A percentile compares a stretch with the other conserved stretches of the same genome.
These are phyloP conservation scores for Abrus pulchellus DNA, from an alignment of 306 rosid species.

Conservation along the genomic window DNA sequence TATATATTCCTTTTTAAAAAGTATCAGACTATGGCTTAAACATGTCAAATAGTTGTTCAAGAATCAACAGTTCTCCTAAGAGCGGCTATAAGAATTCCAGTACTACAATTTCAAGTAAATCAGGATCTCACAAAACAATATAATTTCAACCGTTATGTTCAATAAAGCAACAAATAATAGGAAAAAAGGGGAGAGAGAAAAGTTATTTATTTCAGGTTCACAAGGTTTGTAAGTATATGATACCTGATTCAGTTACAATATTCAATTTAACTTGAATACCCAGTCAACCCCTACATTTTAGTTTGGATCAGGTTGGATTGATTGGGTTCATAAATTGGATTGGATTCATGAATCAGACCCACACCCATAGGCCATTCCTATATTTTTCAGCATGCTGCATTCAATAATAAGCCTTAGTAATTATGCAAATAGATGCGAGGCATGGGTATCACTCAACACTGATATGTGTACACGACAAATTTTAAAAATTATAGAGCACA, in stretches of 20 bases:
- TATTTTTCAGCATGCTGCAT: conserved; percentile 21
- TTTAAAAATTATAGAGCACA: background rate
- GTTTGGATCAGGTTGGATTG: too few relatives aligned
- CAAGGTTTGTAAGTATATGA: too few relatives aligned
- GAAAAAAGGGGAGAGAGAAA: too few relatives aligned
- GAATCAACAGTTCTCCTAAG: conserved; percentile 5
- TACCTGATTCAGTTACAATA: too few relatives aligned
- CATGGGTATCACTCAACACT: background rate
- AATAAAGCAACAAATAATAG: too few relatives aligned
- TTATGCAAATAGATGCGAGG: background rate
- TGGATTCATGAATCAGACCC: background rate
- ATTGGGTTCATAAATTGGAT: too few relatives aligned
- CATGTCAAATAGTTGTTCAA: background rate
- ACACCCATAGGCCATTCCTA: background rate
- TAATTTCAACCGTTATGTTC: background rate
- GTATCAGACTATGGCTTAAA: background rate
- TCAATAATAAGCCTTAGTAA: background rate
- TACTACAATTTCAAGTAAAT: conserved; percentile 2
- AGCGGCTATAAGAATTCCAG: background rate
- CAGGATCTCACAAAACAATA: conserved; percentile 15
- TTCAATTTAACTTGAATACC: too few relatives aligned
- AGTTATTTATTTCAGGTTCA: too few relatives aligned
- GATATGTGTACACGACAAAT: background rate
- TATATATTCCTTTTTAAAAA: background rate
- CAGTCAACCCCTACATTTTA: too few relatives aligned